phyloP scores from a whole-genome alignment of 805 yeast genomes.

The Lipomyces lipofer region DNA sequence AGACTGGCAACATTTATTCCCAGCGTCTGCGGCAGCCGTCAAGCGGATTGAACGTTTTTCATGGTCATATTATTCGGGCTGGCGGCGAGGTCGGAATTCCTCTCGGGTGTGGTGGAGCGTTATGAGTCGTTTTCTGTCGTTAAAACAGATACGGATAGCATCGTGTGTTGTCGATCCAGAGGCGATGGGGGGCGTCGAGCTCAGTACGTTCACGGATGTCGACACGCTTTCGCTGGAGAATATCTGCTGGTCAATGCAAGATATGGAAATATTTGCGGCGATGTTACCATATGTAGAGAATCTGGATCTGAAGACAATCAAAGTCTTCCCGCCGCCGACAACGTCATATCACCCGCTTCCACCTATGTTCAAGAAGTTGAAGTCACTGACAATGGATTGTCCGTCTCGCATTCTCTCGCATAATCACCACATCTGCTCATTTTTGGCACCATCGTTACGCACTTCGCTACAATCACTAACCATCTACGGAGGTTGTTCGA shows the following conservation, averaged over 20 bases:
- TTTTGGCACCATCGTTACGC: constrained; percentile 23
- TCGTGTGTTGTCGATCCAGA: constrained; percentile 24
- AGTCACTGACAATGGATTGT: constrained; percentile 23
- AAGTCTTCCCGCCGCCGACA: constrained; percentile 26
- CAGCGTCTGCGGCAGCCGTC: constrained; percentile 25
- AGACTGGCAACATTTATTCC: constrained; percentile 30
- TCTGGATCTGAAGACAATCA: constrained; percentile 26
- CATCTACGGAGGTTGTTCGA: constrained; percentile 29
- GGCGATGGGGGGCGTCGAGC: constrained; percentile 12
- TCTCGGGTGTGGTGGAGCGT: constrained; percentile 27
- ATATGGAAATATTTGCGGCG: constrained; percentile 25
- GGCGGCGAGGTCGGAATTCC: constrained; percentile 31
- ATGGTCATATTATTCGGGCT: constrained; percentile 30
- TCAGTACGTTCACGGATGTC: constrained; percentile 10
- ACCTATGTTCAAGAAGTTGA: constrained; percentile 21
- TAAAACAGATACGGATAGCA: constrained; percentile 22
- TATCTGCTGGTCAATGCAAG: constrained; percentile 25
- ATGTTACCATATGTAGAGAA: constrained; percentile 19
- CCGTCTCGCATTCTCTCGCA: constrained; percentile 31
- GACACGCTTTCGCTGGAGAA: constrained; percentile 20
- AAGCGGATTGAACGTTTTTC: constrained; percentile 13
- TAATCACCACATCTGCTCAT: constrained; percentile 28
- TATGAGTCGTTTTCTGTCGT: constrained; percentile 17
- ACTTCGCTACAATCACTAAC: constrained; percentile 12
- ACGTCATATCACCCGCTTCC: constrained; percentile 28